A percentile compares a stretch with the other conserved stretches of the same genome.
These are phyloP conservation scores for Solanum rostratum DNA, from an alignment of 257 asterid genomes.

Conservation along the genomic window DNA sequence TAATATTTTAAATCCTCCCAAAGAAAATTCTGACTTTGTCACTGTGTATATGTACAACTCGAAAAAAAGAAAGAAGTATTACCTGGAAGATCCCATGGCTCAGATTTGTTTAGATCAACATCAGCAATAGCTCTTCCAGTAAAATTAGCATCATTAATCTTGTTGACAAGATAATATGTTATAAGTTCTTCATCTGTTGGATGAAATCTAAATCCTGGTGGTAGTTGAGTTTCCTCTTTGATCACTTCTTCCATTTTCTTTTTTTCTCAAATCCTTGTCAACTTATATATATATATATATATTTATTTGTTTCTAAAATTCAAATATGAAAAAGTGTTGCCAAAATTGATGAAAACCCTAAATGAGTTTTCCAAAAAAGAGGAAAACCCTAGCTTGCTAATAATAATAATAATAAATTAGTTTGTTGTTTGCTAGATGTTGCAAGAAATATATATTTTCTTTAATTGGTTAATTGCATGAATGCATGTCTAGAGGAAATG, in stretches of 20 bases:
- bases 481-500: not conserved
- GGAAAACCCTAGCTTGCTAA: not conserved
- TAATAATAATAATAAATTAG: not conserved
- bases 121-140: constrained; percentile 75
- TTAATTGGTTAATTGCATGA: constrained; percentile 10
- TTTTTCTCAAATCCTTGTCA: not conserved
- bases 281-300: not conserved
- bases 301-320: not conserved
- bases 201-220: constrained; percentile 90
- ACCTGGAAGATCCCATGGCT: constrained; percentile 99
- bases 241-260: constrained; percentile 42
- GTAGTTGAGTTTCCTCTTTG: constrained; percentile 50
- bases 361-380: not conserved
- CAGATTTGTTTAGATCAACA: constrained; percentile 89
- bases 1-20: too few relatives aligned
- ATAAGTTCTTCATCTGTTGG: constrained; percentile 87
- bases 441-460: not conserved
- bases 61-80: not conserved
- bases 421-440: not conserved
- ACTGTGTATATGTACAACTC: not conserved
- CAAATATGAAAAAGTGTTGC: not conserved
- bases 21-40: too few relatives aligned
- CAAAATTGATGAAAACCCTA: not conserved
- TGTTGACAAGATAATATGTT: constrained; percentile 63
- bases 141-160: constrained; percentile 64